Base-by-base conservation (phyloP, 352 stramenopile species). In the Pythium scleroteichum region DNA sequence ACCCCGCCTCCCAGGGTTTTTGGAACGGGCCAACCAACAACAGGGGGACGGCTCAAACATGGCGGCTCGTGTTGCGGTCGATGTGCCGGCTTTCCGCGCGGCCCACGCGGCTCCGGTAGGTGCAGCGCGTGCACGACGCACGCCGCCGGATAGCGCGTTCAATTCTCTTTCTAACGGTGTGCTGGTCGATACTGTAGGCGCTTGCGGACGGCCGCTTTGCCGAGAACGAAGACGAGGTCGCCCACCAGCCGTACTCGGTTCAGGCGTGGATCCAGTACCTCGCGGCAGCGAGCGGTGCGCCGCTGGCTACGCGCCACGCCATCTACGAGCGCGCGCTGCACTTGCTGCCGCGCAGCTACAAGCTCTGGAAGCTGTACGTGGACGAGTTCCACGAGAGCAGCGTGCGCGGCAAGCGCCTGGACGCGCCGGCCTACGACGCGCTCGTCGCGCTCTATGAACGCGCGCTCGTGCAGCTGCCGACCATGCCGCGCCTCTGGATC, bases 401-500 rank as follows among this genome's bases (percentile, higher is more conserved):
- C 29, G 82, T 81, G 55, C 87, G 88, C n/a, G 82, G 82, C 29
- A 66, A 77, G 57, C 76, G 85, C 17, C 70, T 88, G 17, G 80
- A 97, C 58, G 64, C 68, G 10, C 68, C 68, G 0, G 44, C 57
- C 6, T 85, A 76, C 48, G 40, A 56, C 20, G 50, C 73, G 9
- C 71, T 95, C 8, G 68, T 73, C 1, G 48, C 54, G 26, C 64
- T 92, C 10, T 95, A 95, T 53, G 96, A 99, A 71, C 81, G 92
- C 40, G 88, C 88, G 23, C 75, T 99, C 19, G 72, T 89, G 19
- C 88, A 97, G 63, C 76, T 99, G 12, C 76, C 90, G 67, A 98
- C 97, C 50, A 99, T 99, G 92, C 98, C 98, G 16, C 75, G 91
- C 44, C 86, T 99, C 19, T 99, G 98, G 98, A 73, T 97, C 23